Conservation (phyloP, 306 rosid genomes). For the Medicago truncatula region DNA sequence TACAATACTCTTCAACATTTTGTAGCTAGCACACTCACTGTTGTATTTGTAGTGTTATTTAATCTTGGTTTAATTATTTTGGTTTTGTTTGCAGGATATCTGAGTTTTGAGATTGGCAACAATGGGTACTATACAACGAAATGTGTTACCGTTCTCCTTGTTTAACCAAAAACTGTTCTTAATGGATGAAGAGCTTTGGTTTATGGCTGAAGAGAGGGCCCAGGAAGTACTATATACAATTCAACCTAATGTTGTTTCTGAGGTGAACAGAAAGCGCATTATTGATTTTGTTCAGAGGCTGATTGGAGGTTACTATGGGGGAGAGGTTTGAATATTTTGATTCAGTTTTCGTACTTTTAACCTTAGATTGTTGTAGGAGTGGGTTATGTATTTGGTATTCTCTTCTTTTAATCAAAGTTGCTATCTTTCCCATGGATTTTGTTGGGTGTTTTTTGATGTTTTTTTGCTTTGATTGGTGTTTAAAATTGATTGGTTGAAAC, state of each 20-base stretch:
- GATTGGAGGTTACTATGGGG: conserved; percentile 52
- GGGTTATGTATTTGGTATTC: conserved; percentile 10
- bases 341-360: conserved; percentile 16
- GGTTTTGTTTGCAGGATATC: conserved; percentile 32
- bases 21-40: not conserved
- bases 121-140: conserved; percentile 48
- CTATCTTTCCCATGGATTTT: conserved; percentile 17
- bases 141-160: conserved; percentile 9
- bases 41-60: not conserved
- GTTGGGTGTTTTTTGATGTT: conserved; percentile 30
- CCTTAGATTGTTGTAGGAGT: conserved; percentile 22
- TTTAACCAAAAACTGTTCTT: conserved; percentile 37
- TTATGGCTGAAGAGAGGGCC: conserved; percentile 58
- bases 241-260: conserved; percentile 70
- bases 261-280: conserved; percentile 54
- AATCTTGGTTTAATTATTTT: not conserved
- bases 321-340: conserved; percentile 56
- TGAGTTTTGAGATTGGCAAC: conserved; percentile 42
- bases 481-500: conserved; percentile 15
- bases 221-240: conserved; percentile 61
- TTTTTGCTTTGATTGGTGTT: conserved; percentile 23
- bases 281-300: conserved; percentile 52
- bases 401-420: conserved; percentile 27
- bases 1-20: not conserved
- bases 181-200: conserved; percentile 66